phyloP scores from a whole-genome alignment of 257 asterid species.

The Nicotiana undulata region DNA sequence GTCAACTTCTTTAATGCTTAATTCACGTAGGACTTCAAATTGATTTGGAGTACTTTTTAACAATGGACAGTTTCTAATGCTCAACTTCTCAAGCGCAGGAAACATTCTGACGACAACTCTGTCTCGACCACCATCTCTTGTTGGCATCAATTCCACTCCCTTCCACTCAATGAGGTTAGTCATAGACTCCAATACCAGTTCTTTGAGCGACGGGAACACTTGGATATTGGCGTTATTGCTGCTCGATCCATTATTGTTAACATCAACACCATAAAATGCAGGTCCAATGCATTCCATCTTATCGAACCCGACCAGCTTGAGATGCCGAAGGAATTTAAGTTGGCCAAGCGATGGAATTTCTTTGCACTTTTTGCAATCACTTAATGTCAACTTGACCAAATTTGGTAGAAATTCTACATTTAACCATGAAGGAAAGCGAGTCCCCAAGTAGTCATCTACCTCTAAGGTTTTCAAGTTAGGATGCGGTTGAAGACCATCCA shows the following conservation, averaged over 20 bases:
- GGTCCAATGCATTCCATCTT: not conserved
- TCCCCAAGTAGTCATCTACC: not conserved
- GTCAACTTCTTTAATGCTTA: accelerated
- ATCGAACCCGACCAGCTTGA: not conserved
- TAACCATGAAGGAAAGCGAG: slow-evolving; percentile 15
- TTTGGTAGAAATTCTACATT: not conserved
- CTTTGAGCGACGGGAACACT: slow-evolving; percentile 6
- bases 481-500: slow-evolving; percentile 19
- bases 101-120: not conserved
- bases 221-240: not conserved
- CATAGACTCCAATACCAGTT: not conserved
- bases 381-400: not conserved
- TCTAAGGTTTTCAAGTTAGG: slow-evolving; percentile 9
- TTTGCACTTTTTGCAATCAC: not conserved
- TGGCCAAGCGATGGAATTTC: slow-evolving; percentile 18
- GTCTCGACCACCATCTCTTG: not conserved
- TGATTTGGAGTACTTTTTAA: slow-evolving; percentile 20
- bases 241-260: not conserved
- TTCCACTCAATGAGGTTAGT: slow-evolving; percentile 10
- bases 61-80: not conserved
- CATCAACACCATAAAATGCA: not conserved
- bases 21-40: slow-evolving; percentile 12
- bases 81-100: slow-evolving; percentile 18
- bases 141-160: not conserved
- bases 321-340: slow-evolving; percentile 11